phyloP scores from a whole-genome alignment of 306 rosid species.

The Quercus gilva region DNA sequence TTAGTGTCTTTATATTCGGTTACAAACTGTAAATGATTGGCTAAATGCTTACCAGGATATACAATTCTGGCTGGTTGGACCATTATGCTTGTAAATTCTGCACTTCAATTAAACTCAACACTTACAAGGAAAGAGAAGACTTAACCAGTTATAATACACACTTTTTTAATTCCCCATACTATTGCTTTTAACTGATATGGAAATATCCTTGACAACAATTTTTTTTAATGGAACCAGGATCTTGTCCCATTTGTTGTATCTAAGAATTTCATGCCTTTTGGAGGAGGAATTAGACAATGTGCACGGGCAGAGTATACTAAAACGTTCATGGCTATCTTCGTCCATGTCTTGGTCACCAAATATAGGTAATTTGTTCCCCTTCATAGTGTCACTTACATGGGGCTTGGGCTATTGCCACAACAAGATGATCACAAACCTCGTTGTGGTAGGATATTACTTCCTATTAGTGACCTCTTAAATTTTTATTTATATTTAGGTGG shows the following conservation, averaged over 20 bases:
- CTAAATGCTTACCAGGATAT: slow-evolving; percentile 18
- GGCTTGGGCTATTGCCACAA: no score
- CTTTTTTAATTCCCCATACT: background rate
- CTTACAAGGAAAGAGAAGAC: no score
- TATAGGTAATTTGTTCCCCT: slow-evolving; percentile 24
- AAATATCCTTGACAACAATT: background rate
- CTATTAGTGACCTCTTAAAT: no score
- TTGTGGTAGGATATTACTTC: no score
- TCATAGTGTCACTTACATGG: no score
- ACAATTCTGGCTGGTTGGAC: slow-evolving; percentile 20
- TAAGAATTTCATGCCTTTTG: slow-evolving; percentile 42
- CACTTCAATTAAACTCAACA: no score
- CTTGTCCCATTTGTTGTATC: slow-evolving; percentile 20
- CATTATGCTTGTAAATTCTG: no score
- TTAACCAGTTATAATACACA: no score
- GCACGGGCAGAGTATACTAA: slow-evolving; percentile 32
- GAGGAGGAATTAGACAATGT: slow-evolving; percentile 40
- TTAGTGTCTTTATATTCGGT: background rate
- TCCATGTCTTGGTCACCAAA: slow-evolving; percentile 43
- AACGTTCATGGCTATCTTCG: slow-evolving; percentile 29
- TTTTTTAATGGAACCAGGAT: slow-evolving; percentile 8
- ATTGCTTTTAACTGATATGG: background rate
- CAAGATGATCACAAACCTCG: no score
- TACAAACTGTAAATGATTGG: background rate
- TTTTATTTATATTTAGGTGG: slow-evolving; percentile 15